Evolutionary conservation across 305 asterid species (phyloP), one percentile per base, ranked within the genome.

Genomic region (Plantago lanceolata): DNA sequence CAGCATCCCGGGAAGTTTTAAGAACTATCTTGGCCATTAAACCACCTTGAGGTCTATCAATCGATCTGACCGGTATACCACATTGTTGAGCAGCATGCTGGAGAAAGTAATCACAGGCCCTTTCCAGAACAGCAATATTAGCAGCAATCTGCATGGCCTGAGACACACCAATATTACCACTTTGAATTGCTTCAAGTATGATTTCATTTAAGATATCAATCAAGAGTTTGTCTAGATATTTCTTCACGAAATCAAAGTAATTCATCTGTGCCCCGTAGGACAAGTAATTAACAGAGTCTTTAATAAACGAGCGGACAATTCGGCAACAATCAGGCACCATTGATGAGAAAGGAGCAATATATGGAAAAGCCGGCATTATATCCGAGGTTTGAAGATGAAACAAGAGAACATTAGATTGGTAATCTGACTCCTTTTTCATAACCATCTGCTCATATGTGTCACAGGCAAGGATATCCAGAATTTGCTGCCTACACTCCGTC

Each of bases 81-180:
- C 98, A 92, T 61, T 85, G 97, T 74, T 89, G 96, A 40, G 97
- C 96, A 0, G 98, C 93, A 73, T 89, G 96, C 72, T 89, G 97
- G 78, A 92, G 83, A 54, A 85, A 92, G 81, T 87, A 85, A 73
- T 89, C 91, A 28, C 97, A 89, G 5, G 94, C 98, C 76, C 95
- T 71, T 76, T 87, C 98, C 1, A 89, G 66, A 75, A 89, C 93
- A 21, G 97, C 72, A 67, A 87, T 81, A 57, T 92, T 89, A 5
- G 97, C 98, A 54, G 98, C 97, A 65, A 92, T 85, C 78, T 87
- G 97, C 98, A 92, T 89, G 7, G 97, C 98, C 71, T 84, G 94
- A 69, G 98, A 81, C 8, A 87, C 98, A 40, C 90, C 84, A 1
- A 84, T 87, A 4, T 79, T 73, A 15, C 84, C 85, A 7, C 89